Conservation (phyloP, 2,329 filamentous ascomycete species). For the Xylariales sp. region DNA sequence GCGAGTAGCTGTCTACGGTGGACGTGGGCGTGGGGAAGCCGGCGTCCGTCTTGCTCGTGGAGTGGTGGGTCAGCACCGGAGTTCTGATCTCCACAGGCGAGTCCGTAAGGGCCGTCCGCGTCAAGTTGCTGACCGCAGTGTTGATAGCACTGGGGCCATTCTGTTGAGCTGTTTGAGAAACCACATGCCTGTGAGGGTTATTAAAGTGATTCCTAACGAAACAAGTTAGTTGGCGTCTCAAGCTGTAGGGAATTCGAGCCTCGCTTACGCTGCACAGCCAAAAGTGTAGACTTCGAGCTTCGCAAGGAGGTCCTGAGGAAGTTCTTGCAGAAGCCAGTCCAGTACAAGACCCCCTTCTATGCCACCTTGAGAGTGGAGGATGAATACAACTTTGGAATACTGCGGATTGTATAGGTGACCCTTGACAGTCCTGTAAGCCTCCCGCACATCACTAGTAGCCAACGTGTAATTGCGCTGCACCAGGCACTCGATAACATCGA, state of each 20-base stretch:
- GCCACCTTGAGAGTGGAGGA: constrained; percentile 74
- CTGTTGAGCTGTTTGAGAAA: constrained; percentile 36
- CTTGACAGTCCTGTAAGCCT: constrained; percentile 60
- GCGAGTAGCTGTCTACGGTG: constrained; percentile 12
- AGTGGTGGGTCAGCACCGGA: not conserved
- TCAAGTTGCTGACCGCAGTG: constrained; percentile 28
- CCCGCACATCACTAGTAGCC: constrained; percentile 62
- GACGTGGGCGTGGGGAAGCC: constrained; percentile 29
- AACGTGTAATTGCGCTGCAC: constrained; percentile 72
- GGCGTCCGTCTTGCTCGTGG: constrained; percentile 1
- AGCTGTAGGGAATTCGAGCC: not conserved
- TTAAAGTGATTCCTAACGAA: constrained; percentile 64
- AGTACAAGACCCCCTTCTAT: constrained; percentile 70
- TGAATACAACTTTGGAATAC: constrained; percentile 66
- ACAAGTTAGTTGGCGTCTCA: not conserved
- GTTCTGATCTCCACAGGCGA: constrained; percentile 21
- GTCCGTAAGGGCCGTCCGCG: constrained; percentile 26
- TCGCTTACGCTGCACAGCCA: constrained; percentile 58
- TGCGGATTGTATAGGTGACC: constrained; percentile 55
- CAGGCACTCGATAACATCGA: constrained; percentile 73
- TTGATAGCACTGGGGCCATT: constrained; percentile 23
- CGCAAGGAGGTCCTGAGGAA: constrained; percentile 58
- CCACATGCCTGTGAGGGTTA: constrained; percentile 57
- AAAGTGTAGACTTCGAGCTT: constrained; percentile 78
- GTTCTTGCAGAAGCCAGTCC: constrained; percentile 72